phyloP scores from a whole-genome alignment of 352 stramenopile genomes.

The Globisporangium mamillatum region DNA sequence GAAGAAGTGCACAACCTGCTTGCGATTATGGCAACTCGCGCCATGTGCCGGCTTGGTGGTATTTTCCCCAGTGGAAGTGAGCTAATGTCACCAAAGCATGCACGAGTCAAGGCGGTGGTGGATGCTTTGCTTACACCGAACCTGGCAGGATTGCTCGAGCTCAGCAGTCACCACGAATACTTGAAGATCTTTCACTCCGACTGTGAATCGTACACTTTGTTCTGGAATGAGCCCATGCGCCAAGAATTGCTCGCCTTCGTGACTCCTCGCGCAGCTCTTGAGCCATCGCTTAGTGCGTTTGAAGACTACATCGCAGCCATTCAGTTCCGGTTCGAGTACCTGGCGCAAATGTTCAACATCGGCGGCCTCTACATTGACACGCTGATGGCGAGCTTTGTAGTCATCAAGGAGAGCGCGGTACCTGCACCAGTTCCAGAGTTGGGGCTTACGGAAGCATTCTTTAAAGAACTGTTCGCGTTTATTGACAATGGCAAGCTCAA shows the following conservation, averaged over 20 bases:
- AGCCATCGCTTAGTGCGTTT: conserved; percentile 28
- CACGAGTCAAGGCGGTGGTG: conserved; percentile 35
- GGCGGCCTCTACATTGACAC: conserved; percentile 76
- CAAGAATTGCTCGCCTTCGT: conserved; percentile 59
- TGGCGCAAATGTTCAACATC: conserved; percentile 61
- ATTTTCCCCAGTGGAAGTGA: conserved; percentile 54
- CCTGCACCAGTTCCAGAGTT: conserved; percentile 39
- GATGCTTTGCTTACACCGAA: conserved; percentile 77
- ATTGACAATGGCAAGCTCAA: conserved; percentile 65
- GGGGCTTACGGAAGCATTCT: conserved; percentile 65
- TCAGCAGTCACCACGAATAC: conserved; percentile 79
- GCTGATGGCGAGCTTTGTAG: conserved; percentile 63
- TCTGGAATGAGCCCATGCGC: conserved; percentile 79
- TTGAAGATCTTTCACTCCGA: conserved; percentile 79
- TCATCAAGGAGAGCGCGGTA: conserved; percentile 57
- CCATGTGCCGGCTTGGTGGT: conserved; percentile 66
- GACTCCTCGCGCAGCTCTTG: conserved; percentile 30
- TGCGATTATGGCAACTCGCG: conserved; percentile 64
- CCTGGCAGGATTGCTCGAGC: conserved; percentile 48
- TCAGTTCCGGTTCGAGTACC: conserved; percentile 64
- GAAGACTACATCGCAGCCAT: conserved; percentile 55
- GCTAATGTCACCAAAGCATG: conserved; percentile 41
- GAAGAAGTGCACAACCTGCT: conserved; percentile 69
- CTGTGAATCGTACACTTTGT: conserved; percentile 78
- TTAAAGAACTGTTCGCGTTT: conserved; percentile 71